Percentiles rank a stretch among this genome's conserved stretches.
Evolutionary conservation across 441 rosid species (phyloP).

Genomic region (Mallotus repandus): DNA sequence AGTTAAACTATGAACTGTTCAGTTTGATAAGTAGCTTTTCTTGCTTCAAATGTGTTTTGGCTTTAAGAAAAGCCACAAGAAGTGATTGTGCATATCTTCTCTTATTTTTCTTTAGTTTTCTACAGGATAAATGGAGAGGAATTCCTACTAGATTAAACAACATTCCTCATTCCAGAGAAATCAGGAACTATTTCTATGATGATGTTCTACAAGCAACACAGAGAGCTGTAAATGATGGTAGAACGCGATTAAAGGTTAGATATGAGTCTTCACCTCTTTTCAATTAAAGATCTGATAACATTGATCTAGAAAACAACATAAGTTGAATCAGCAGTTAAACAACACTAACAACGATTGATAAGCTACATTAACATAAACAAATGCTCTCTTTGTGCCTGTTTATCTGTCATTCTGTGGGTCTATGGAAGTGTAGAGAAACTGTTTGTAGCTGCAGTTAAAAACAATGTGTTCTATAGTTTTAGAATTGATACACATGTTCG

Average conservation of each 20-base stretch:
- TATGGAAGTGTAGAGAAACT: too few relatives aligned
- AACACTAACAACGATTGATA: too few relatives aligned
- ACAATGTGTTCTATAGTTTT: too few relatives aligned
- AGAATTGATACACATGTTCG: too few relatives aligned
- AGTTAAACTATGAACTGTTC: conserved; percentile 5
- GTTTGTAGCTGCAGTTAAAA: too few relatives aligned
- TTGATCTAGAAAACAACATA: not conserved
- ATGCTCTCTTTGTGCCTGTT: too few relatives aligned
- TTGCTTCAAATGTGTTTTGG: conserved; percentile 7
- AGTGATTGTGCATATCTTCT: conserved; percentile 21
- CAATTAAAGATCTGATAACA: conserved; percentile 1
- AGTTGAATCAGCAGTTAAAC: not conserved
- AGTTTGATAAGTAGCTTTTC: not conserved
- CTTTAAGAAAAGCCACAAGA: conserved; percentile 6
- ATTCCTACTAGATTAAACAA: conserved; percentile 91
- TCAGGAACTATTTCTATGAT: conserved; percentile 82
- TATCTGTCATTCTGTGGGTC: too few relatives aligned
- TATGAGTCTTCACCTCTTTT: conserved; percentile 4
- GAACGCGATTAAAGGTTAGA: conserved; percentile 70
- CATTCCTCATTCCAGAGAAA: conserved; percentile 93
- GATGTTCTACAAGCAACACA: conserved; percentile 81
- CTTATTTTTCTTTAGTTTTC: conserved; percentile 36
- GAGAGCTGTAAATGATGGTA: conserved; percentile 73
- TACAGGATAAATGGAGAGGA: conserved; percentile 89
- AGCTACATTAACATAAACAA: too few relatives aligned